Percentiles rank a stretch among this genome's conserved stretches.
phyloP scores from a whole-genome alignment of 2,329 filamentous ascomycete species.

The Cladosporium sp. region DNA sequence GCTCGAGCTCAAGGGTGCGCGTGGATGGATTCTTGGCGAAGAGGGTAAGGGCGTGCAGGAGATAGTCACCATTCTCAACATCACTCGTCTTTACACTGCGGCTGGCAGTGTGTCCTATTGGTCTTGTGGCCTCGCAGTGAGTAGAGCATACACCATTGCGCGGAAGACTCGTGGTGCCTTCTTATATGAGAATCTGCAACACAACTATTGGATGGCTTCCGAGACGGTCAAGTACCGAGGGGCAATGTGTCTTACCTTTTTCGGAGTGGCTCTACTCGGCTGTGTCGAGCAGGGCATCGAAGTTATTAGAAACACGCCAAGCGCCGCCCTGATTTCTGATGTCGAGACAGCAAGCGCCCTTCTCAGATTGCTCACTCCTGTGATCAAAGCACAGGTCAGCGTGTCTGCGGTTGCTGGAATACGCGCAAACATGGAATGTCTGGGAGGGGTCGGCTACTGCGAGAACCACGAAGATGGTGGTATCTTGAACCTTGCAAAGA shows the following conservation, averaged over 20 bases:
- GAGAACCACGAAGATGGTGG: slow-evolving; percentile 57
- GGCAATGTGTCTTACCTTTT: slow-evolving; percentile 57
- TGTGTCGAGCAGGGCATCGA: slow-evolving; percentile 50
- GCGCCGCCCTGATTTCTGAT: background rate
- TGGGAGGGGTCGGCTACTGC: slow-evolving; percentile 67
- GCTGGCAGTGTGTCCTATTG: slow-evolving; percentile 55
- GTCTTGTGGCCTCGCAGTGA: slow-evolving; percentile 58
- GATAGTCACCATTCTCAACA: slow-evolving; percentile 67
- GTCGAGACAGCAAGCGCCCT: slow-evolving; percentile 40
- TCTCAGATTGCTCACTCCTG: slow-evolving; percentile 59
- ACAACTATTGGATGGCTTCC: slow-evolving; percentile 60
- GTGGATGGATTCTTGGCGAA: slow-evolving; percentile 60
- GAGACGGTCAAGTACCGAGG: slow-evolving; percentile 58
- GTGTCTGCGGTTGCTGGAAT: slow-evolving; percentile 53
- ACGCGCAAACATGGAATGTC: slow-evolving; percentile 61
- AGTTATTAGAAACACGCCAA: background rate
- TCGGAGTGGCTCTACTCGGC: slow-evolving; percentile 57
- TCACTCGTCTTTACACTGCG: slow-evolving; percentile 62
- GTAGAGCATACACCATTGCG: slow-evolving; percentile 59
- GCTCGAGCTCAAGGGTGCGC: slow-evolving; percentile 53
- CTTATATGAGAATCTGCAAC: slow-evolving; percentile 55
- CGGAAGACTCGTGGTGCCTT: slow-evolving; percentile 53
- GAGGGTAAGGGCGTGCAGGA: slow-evolving; percentile 68
- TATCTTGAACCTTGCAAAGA: slow-evolving; percentile 64
- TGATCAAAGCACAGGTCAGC: slow-evolving; percentile 61